These are phyloP conservation scores for Sistotremastrum niveocremeum DNA, from an alignment of 768 basidiomycete genomes.

Conservation along the genomic window DNA sequence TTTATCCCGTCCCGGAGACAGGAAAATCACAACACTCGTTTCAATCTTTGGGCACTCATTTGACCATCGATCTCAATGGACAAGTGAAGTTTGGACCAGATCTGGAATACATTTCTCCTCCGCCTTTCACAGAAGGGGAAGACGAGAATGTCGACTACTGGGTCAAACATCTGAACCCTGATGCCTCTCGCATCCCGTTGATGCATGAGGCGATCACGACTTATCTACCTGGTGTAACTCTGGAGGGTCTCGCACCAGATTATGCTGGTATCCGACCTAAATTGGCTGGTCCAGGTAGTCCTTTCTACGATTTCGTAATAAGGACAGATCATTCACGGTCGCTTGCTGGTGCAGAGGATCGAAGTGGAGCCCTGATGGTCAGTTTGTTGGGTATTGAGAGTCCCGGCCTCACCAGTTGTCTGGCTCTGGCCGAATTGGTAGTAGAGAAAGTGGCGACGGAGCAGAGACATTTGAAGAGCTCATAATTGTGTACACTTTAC, in stretches of 20 bases:
- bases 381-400: slow-evolving; percentile 85
- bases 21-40: slow-evolving; percentile 41
- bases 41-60: slow-evolving; percentile 82
- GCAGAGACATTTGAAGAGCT: slow-evolving; percentile 6
- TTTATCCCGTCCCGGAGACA: slow-evolving; percentile 82
- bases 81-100: slow-evolving; percentile 89
- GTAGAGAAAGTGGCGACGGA: slow-evolving; percentile 41
- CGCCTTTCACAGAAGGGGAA: slow-evolving; percentile 14
- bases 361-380: slow-evolving; percentile 39
- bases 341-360: slow-evolving; percentile 14
- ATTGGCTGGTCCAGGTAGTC: slow-evolving; percentile 53
- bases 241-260: slow-evolving; percentile 59
- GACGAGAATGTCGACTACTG: slow-evolving; percentile 60
- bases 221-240: slow-evolving; percentile 54
- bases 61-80: slow-evolving; percentile 75
- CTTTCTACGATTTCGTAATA: slow-evolving; percentile 79
- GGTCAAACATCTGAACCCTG: slow-evolving; percentile 49
- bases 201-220: slow-evolving; percentile 62
- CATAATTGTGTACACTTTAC: neutral
- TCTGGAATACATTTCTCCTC: slow-evolving; percentile 68
- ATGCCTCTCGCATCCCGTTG: slow-evolving; percentile 41
- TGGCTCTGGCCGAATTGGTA: slow-evolving; percentile 79
- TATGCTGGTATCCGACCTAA: slow-evolving; percentile 85
- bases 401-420: slow-evolving; percentile 77
- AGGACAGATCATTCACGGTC: slow-evolving; percentile 41